These are phyloP conservation scores for Backusella tarrabulga DNA, from an alignment of 192 early-diverging fungal species.

Conservation along the genomic window DNA sequence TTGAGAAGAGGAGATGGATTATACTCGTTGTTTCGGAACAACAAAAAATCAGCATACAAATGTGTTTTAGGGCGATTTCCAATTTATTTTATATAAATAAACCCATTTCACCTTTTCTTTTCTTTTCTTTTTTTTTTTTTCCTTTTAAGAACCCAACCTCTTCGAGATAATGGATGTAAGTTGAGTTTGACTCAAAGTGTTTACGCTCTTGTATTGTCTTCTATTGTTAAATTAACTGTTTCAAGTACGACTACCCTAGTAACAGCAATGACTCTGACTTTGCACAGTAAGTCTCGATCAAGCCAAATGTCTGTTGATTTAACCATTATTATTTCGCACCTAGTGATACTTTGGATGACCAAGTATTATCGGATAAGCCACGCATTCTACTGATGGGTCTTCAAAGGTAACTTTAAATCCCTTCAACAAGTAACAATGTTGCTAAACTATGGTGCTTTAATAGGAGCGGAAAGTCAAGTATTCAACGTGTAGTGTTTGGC, in stretches of 20 bases:
- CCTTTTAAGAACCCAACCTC: not conserved
- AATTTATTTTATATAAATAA: not conserved
- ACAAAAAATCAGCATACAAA: not conserved
- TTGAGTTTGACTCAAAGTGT: not conserved
- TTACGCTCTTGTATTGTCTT: not conserved
- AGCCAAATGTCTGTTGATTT: not conserved
- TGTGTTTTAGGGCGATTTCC: not conserved
- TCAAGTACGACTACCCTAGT: slow-evolving; percentile 14
- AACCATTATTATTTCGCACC: not conserved
- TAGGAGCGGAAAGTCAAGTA: slow-evolving; percentile 85
- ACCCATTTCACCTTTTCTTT: not conserved
- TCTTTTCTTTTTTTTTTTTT: not conserved
- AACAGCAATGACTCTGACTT: slow-evolving; percentile 19
- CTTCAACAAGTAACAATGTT: not conserved
- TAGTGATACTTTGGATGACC: slow-evolving; percentile 32
- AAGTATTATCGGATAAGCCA: slow-evolving; percentile 28
- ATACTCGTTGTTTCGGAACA: not conserved
- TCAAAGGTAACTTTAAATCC: slow-evolving; percentile 31
- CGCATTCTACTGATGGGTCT: slow-evolving; percentile 49
- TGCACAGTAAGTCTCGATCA: not conserved
- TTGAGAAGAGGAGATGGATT: too few species aligned
- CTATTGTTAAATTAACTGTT: not conserved
- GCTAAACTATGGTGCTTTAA: not conserved
- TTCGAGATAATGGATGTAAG: slow-evolving; percentile 5
- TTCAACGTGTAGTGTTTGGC: slow-evolving; percentile 83